Conservation (phyloP, 192 early-diverging fungal genomes). For the Phlyctochytrium arcticum region DNA sequence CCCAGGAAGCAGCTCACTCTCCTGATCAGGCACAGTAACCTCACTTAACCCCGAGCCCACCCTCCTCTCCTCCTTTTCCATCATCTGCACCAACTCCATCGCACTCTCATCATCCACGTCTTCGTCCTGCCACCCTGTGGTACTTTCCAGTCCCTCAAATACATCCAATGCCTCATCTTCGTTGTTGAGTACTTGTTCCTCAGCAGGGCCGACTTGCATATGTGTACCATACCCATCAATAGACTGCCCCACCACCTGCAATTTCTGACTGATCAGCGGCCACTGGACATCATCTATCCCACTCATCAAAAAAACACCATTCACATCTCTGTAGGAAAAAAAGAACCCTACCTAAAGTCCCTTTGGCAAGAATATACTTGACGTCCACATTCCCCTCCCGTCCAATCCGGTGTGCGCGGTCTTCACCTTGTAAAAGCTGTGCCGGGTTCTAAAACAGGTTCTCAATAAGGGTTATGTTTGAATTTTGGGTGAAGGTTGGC, state of each 20-base stretch:
- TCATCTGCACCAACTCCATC: too few relatives aligned
- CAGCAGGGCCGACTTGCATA: too few relatives aligned
- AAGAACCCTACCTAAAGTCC: constrained; percentile 30
- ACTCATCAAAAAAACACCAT: neutral
- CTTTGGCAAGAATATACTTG: constrained; percentile 43
- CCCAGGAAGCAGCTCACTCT: too few relatives aligned
- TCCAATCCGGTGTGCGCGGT: constrained; percentile 47
- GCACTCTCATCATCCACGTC: too few relatives aligned
- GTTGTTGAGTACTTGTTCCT: too few relatives aligned
- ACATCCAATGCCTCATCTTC: too few relatives aligned
- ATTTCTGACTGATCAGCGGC: constrained; percentile 37
- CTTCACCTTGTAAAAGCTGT: constrained; percentile 46
- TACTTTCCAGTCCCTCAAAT: too few relatives aligned
- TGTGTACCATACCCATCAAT: constrained; percentile 13
- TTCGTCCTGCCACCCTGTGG: too few relatives aligned
- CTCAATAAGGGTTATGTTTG: neutral
- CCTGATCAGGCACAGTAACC: too few relatives aligned
- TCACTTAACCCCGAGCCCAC: too few relatives aligned
- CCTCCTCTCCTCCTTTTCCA: too few relatives aligned
- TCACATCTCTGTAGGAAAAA: neutral
- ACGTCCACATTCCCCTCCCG: constrained; percentile 35
- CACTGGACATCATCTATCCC: constrained; percentile 39
- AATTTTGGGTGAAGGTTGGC: neutral
- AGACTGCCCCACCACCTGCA: constrained; percentile 30
- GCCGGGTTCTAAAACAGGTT: constrained; percentile 45